Percentiles rank a stretch among this genome's conserved stretches.
Conservation (phyloP, 2,329 filamentous ascomycete species). For the Epichloe typhina region DNA sequence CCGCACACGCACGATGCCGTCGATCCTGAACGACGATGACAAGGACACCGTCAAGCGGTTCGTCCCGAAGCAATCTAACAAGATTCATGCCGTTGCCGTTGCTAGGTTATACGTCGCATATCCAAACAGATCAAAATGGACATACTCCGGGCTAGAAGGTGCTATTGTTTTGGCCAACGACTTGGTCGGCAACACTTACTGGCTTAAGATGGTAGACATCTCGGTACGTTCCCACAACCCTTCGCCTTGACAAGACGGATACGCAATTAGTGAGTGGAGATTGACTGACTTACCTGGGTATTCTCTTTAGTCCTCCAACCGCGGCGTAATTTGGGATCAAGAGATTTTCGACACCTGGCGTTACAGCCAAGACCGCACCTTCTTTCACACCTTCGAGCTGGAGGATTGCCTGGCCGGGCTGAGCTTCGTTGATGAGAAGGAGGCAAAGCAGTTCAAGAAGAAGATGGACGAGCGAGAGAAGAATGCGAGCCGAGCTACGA, state of each 20-base stretch:
- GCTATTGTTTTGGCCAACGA: conserved; percentile 88
- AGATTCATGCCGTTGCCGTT: conserved; percentile 91
- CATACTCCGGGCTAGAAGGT: conserved; percentile 84
- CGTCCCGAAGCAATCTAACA: conserved; percentile 89
- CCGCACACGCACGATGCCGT: conserved; percentile 32
- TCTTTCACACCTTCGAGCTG: conserved; percentile 95
- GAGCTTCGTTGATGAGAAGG: conserved; percentile 93
- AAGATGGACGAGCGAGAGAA: conserved; percentile 95
- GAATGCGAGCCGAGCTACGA: conserved; percentile 82
- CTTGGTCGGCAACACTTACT: conserved; percentile 87
- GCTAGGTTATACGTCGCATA: conserved; percentile 88
- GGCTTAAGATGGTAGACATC: conserved; percentile 94
- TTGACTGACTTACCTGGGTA: conserved; percentile 5
- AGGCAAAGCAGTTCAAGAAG: conserved; percentile 92
- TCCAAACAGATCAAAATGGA: conserved; percentile 78
- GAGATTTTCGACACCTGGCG: conserved; percentile 91
- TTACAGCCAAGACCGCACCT: conserved; percentile 94
- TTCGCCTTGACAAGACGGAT: too few relatives aligned
- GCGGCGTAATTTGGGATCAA: conserved; percentile 91
- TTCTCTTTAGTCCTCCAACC: conserved; percentile 47
- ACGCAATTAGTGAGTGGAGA: too few relatives aligned
- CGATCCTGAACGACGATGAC: conserved; percentile 77
- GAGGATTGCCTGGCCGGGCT: conserved; percentile 83
- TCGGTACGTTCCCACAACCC: conserved; percentile 43
- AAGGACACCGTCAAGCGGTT: conserved; percentile 92